Base-by-base conservation (phyloP, 2,329 filamentous ascomycete genomes). In the Bimuria novae-zelandiae region DNA sequence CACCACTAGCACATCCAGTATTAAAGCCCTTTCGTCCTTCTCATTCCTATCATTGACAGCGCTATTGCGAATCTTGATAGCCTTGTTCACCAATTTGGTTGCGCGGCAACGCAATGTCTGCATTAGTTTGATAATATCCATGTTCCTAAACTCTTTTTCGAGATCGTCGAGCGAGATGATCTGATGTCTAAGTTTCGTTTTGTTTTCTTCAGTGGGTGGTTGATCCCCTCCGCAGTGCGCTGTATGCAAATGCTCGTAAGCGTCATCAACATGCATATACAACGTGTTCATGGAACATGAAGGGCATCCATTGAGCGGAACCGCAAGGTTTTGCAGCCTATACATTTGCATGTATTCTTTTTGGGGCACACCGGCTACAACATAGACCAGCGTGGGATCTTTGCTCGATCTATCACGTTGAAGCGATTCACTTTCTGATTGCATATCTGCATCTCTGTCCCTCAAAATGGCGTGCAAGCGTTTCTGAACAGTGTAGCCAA, bases 21-120 rank as follows among this genome's bases (percentile, higher is more conserved):
- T 23, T 3, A 54, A 21, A 25, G 12, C 51, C 4, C 42, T 40
- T 1, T n/a, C 16, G 7, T 27, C 14, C 23, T 35, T 41, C 23
- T 51, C 25, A 10, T 51, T 45, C 19, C 51, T 29, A 16, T 51
- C 52, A 32, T 51, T 37, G 5, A 25, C 52, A 4, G 51, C 52
- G 27, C 47, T 42, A 22, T 27, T 42, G 4, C 52, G 52, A 17
- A 54, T 51, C 14, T 51, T 37, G 5, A 42, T 36, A 7, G 47
- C 16, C 35, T 51, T 54, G 11, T n/a, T 7, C 14, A 51, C 23
- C 10, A 54, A 47, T 25, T 51, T 54, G 10, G 14, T 16, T 4
- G 35, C n/a, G 17, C 52, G 29, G 3, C 22, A 4, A 16, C 33
- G 17, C 7, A 51, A 32, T 6, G 35, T 23, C 23, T 25, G 8